These are phyloP conservation scores for Fusarium tuaranense DNA, from an alignment of 2,329 filamentous ascomycete species.

Conservation along the genomic window DNA sequence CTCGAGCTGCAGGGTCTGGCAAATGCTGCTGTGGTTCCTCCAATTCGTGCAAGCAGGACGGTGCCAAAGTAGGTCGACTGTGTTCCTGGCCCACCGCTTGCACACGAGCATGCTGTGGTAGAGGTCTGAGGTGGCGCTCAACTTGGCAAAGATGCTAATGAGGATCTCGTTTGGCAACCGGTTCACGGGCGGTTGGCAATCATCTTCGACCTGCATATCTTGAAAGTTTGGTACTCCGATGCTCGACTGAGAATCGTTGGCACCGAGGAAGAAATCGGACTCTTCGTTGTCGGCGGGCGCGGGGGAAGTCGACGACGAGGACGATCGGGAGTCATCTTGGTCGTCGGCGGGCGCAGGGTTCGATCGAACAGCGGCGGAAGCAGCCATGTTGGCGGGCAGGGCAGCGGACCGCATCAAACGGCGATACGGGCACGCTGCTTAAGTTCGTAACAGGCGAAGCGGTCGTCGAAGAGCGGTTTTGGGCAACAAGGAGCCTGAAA, in stretches of 20 bases:
- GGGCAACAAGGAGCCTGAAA: slow-evolving; percentile 16
- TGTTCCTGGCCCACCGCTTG: slow-evolving; percentile 91
- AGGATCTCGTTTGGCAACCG: slow-evolving; percentile 93
- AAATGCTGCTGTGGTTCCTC: slow-evolving; percentile 83
- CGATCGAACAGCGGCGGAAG: slow-evolving; percentile 33
- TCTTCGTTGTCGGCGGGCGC: slow-evolving; percentile 85
- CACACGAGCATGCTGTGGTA: slow-evolving; percentile 94
- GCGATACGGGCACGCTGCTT: slow-evolving; percentile 10
- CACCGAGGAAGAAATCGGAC: slow-evolving; percentile 89
- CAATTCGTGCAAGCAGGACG: slow-evolving; percentile 91
- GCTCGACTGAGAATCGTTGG: slow-evolving; percentile 94
- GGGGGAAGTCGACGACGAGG: slow-evolving; percentile 80
- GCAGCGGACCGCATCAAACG: slow-evolving; percentile 24
- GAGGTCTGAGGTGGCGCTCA: slow-evolving; percentile 81
- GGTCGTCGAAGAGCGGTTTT: slow-evolving; percentile 19
- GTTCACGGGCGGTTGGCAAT: slow-evolving; percentile 82
- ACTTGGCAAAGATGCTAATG: slow-evolving; percentile 90
- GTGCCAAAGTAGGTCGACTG: slow-evolving; percentile 95
- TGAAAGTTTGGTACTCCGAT: slow-evolving; percentile 83
- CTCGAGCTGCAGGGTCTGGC: slow-evolving; percentile 77
- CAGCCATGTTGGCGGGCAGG: slow-evolving; percentile 37
- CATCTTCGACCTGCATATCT: slow-evolving; percentile 77
- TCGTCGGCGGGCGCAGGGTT: slow-evolving; percentile 48
- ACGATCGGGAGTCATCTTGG: slow-evolving; percentile 67
- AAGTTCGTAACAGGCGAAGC: neutral